Conservation (phyloP, 257 asterid species). For the Catharanthus roseus region DNA sequence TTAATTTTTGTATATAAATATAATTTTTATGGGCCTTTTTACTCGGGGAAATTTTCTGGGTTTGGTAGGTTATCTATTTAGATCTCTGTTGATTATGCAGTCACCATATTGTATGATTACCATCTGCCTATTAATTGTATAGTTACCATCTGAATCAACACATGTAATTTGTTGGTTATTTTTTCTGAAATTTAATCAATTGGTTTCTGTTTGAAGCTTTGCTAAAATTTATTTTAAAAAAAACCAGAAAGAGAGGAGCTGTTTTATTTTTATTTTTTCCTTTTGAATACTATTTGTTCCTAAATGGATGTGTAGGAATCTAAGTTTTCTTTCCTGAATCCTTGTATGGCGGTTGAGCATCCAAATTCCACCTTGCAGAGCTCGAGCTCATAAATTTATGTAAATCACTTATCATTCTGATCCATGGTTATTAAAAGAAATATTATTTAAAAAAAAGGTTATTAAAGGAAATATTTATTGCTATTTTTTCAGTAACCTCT, state of each 20-base stretch:
- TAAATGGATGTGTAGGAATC: background rate
- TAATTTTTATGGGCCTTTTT: background rate
- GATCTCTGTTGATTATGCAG: constrained; percentile 9
- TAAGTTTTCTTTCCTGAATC: background rate
- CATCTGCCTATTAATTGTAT: background rate
- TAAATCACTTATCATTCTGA: background rate
- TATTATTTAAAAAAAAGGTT: too few relatives aligned
- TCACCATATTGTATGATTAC: too few relatives aligned
- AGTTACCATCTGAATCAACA: background rate
- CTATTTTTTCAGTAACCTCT: background rate
- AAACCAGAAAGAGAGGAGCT: background rate
- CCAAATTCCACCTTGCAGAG: background rate
- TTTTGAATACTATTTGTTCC: background rate
- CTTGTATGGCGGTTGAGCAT: background rate
- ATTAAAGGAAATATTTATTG: background rate
- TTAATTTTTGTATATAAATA: background rate
- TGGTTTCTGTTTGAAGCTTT: background rate
- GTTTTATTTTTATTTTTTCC: background rate
- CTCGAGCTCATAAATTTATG: background rate
- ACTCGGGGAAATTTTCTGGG: background rate
- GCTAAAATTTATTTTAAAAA: background rate
- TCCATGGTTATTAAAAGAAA: background rate
- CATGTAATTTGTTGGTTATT: background rate
- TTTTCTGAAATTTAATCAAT: too few relatives aligned
- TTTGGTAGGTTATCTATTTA: constrained; percentile 1